Conservation (phyloP, 345 rosid species). For the Melaleuca alternifolia region DNA sequence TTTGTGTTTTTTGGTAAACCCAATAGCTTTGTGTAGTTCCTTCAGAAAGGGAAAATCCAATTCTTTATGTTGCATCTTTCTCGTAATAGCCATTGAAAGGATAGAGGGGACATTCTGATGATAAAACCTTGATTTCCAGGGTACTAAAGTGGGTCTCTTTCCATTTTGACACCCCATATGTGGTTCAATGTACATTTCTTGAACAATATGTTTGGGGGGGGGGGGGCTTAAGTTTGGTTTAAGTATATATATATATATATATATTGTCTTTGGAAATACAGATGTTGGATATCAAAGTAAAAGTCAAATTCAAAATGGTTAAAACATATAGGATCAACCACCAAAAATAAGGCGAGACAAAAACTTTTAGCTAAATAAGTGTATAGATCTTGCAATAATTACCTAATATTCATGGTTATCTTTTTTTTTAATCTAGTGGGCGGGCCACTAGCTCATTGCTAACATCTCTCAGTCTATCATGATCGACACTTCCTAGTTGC, state of each 20-base stretch:
- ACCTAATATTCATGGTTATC: not conserved
- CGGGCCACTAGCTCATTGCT: not conserved
- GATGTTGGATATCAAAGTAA: not conserved
- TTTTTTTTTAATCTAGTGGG: not conserved
- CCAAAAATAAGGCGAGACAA: not conserved
- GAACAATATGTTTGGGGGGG: not conserved
- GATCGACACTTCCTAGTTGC: not conserved
- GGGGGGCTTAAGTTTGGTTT: not conserved
- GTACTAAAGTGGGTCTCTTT: not conserved
- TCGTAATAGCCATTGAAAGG: not conserved
- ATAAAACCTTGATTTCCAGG: not conserved
- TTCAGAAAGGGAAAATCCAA: not conserved
- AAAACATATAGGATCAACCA: not conserved
- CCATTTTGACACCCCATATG: not conserved
- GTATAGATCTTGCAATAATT: not conserved
- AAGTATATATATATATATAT: not conserved
- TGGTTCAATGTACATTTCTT: not conserved
- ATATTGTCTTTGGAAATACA: not conserved
- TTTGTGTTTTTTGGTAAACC: not conserved
- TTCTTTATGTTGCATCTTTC: not conserved
- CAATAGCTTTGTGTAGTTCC: not conserved
- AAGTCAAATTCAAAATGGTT: not conserved
- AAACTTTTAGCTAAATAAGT: not conserved
- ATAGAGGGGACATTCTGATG: not conserved
- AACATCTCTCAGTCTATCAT: not conserved